phyloP scores from a whole-genome alignment of 2,329 filamentous ascomycete species.

The Calonectria hongkongensis region DNA sequence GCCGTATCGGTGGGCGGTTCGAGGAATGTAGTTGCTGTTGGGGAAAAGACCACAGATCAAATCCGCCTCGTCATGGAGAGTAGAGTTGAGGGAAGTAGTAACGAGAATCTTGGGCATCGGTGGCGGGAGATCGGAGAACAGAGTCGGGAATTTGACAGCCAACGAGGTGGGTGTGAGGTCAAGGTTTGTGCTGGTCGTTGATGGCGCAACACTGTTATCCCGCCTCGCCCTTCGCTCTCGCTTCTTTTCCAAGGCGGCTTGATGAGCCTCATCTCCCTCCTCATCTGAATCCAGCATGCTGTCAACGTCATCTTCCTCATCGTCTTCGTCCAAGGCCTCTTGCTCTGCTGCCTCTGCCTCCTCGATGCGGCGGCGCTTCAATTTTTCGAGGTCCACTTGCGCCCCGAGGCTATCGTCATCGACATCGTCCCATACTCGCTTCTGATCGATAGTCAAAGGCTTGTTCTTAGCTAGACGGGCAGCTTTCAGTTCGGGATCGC shows the following conservation, averaged over 20 bases:
- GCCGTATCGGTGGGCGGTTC: conserved; percentile 87
- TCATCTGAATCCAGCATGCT: conserved; percentile 86
- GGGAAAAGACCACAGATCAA: conserved; percentile 89
- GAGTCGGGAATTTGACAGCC: conserved; percentile 76
- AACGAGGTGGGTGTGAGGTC: conserved; percentile 78
- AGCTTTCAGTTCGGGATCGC: conserved; percentile 84
- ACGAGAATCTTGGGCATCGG: conserved; percentile 89
- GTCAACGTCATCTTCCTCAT: conserved; percentile 78
- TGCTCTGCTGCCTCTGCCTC: conserved; percentile 72
- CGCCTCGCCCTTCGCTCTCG: conserved; percentile 66
- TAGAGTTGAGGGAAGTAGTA: conserved; percentile 92
- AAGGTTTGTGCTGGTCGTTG: conserved; percentile 78
- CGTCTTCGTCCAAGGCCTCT: conserved; percentile 66
- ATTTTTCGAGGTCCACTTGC: conserved; percentile 75
- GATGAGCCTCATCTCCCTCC: conserved; percentile 70
- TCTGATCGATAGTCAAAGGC: conserved; percentile 87
- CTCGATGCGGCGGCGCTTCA: conserved; percentile 75
- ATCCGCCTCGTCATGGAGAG: conserved; percentile 87
- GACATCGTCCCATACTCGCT: conserved; percentile 91
- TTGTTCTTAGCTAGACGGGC: conserved; percentile 86
- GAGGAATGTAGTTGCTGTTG: conserved; percentile 89
- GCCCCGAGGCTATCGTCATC: conserved; percentile 76
- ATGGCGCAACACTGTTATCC: conserved; percentile 73
- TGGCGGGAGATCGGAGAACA: conserved; percentile 76
- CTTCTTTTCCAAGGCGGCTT: conserved; percentile 64